Conservation (phyloP, 371 early-diverging fungal species). For the Mortierella sp. region DNA sequence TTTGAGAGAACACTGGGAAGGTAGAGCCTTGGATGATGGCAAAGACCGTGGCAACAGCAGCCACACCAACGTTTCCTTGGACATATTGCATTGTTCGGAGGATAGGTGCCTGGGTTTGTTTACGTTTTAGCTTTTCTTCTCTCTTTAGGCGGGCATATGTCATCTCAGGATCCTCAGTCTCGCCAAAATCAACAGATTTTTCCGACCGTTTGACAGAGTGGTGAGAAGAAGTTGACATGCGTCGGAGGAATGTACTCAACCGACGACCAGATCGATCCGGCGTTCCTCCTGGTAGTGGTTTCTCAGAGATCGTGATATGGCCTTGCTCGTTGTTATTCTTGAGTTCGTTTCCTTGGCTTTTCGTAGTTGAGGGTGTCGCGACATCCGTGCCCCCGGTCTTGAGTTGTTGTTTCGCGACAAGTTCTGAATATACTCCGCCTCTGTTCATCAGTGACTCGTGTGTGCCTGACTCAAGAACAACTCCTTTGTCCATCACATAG, state of each 20-base stretch:
- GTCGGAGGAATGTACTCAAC: neutral
- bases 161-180: neutral
- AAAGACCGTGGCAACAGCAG: slow-evolving; percentile 51
- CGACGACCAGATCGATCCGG: slow-evolving; percentile 4
- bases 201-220: neutral
- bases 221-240: slow-evolving; percentile 1
- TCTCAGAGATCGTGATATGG: slow-evolving; percentile 35
- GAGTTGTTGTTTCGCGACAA: slow-evolving; percentile 52
- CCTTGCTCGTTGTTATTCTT: slow-evolving; percentile 1
- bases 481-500: slow-evolving; percentile 80
- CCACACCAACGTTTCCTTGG: slow-evolving; percentile 42
- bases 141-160: slow-evolving; percentile 5
- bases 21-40: slow-evolving; percentile 61
- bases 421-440: slow-evolving; percentile 64
- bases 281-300: slow-evolving; percentile 18
- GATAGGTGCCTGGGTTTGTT: slow-evolving; percentile 55
- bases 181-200: neutral
- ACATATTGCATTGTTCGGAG: slow-evolving; percentile 25
- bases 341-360: slow-evolving; percentile 1
- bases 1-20: slow-evolving; percentile 70
- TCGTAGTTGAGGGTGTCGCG: slow-evolving; percentile 17
- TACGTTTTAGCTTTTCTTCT: slow-evolving; percentile 44
- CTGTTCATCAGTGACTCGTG: slow-evolving; percentile 70
- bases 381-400: slow-evolving; percentile 47
- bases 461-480: slow-evolving; percentile 76